Conservation (phyloP, 306 rosid species). For the Mimosa bimucronata region DNA sequence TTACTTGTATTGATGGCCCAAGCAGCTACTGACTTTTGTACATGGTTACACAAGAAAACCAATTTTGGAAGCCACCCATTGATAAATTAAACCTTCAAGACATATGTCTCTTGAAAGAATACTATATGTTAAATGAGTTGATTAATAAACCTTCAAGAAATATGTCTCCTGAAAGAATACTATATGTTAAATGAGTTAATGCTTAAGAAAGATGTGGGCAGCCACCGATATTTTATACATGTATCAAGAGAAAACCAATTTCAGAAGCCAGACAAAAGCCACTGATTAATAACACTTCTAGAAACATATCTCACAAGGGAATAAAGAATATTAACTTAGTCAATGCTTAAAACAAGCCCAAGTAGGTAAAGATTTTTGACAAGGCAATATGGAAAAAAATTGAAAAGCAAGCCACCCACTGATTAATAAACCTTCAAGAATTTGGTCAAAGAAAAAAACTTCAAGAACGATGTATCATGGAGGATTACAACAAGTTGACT, state of each 20-base stretch:
- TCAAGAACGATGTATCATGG: constrained; percentile 65
- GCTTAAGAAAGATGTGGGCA: constrained; percentile 47
- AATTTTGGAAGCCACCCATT: constrained; percentile 50
- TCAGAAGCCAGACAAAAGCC: constrained; percentile 34
- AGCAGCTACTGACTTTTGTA: constrained; percentile 67
- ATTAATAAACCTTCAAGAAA: constrained; percentile 74
- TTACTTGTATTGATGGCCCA: constrained; percentile 80
- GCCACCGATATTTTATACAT: constrained; percentile 71
- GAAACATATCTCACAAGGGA: constrained; percentile 61
- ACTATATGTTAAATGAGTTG: no score
- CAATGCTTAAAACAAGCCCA: constrained; percentile 9
- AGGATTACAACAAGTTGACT: constrained; percentile 25
- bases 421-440: constrained; percentile 68
- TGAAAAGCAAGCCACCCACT: neutral
- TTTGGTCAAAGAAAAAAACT: neutral
- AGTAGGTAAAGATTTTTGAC: neutral
- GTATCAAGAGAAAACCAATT: constrained; percentile 54
- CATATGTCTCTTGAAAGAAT: no score
- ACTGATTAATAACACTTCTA: constrained; percentile 62
- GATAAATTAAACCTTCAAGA: no score
- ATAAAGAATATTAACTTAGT: neutral
- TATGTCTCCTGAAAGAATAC: constrained; percentile 55
- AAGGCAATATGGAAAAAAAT: neutral
- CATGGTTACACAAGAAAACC: constrained; percentile 49
- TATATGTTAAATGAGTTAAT: constrained; percentile 12